A percentile compares a stretch with the other conserved stretches of the same genome.
Conservation (phyloP, 495 filamentous ascomycete species). For the Cercophora scortea region DNA sequence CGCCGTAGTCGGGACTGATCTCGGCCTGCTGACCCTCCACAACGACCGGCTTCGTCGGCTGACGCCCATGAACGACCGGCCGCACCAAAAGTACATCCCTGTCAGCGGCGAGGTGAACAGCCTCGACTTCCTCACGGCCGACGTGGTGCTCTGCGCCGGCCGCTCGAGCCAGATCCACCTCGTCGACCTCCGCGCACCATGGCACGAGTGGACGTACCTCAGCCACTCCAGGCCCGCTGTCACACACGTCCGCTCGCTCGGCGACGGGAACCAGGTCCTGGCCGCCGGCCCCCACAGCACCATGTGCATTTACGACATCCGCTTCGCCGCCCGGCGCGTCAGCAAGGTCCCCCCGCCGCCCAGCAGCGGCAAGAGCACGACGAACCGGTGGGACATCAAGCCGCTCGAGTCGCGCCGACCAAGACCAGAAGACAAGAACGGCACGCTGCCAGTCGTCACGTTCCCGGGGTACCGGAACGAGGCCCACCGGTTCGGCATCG, state of each 20-base stretch:
- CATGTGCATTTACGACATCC: constrained; percentile 34
- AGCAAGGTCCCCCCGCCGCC: not conserved
- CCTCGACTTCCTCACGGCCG: constrained; percentile 20
- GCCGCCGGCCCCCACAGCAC: constrained; percentile 26
- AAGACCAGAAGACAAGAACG: not conserved
- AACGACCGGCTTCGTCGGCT: constrained; percentile 8
- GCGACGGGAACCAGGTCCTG: constrained; percentile 22
- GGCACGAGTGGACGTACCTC: constrained; percentile 16
- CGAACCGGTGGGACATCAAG: not conserved
- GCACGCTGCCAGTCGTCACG: constrained; percentile 20
- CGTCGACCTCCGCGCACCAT: constrained; percentile 21
- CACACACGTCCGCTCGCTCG: constrained; percentile 24
- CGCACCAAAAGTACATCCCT: not conserved
- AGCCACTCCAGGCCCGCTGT: constrained; percentile 14
- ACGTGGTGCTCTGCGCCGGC: constrained; percentile 28
- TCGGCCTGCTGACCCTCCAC: constrained; percentile 15
- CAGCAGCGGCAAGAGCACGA: not conserved
- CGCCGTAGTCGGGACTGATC: constrained; percentile 25
- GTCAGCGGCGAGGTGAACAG: constrained; percentile 13
- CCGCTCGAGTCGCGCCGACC: not conserved
- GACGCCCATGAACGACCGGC: not conserved
- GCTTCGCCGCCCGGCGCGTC: constrained; percentile 9
- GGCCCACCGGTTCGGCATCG: constrained; percentile 21
- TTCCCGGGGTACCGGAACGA: constrained; percentile 31
- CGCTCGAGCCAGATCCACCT: constrained; percentile 24